These are phyloP conservation scores for Psidium friedrichsthalianum DNA, from an alignment of 345 rosid genomes.

Conservation along the genomic window DNA sequence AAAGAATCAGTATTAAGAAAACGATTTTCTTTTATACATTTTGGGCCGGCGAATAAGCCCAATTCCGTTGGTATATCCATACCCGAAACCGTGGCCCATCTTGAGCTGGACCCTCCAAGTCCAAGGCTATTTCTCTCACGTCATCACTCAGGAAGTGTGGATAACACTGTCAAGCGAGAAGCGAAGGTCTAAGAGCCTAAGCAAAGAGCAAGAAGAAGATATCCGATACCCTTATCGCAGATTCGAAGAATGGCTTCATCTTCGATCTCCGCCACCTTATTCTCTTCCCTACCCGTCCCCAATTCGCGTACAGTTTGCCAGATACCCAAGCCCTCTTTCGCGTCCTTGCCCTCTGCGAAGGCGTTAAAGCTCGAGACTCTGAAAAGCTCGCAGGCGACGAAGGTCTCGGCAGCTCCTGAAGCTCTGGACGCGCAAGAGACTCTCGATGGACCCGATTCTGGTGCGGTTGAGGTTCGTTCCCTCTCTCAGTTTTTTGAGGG, in stretches of 20 bases:
- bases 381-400: constrained; percentile 23
- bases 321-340: constrained; percentile 20
- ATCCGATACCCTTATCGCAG: not conserved
- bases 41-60: not conserved
- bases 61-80: not conserved
- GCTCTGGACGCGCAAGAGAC: constrained; percentile 32
- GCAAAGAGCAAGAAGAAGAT: not conserved
- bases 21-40: not conserved
- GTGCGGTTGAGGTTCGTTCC: constrained; percentile 25
- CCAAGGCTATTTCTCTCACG: not conserved
- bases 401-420: constrained; percentile 57
- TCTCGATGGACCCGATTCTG: constrained; percentile 31
- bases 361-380: constrained; percentile 16
- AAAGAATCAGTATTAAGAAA: not conserved
- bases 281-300: constrained; percentile 33
- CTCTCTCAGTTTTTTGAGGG: not conserved
- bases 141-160: not conserved
- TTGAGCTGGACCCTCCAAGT: not conserved
- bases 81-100: not conserved
- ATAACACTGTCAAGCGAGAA: not conserved
- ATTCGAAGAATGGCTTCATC: constrained; percentile 38
- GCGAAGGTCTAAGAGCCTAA: not conserved
- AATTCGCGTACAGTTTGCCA: constrained; percentile 20
- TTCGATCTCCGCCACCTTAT: constrained; percentile 36
- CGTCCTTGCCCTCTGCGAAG: constrained; percentile 16